Conservation (phyloP, 2,329 filamentous ascomycete genomes). For the Parasarocladium wereldwijsianum region DNA sequence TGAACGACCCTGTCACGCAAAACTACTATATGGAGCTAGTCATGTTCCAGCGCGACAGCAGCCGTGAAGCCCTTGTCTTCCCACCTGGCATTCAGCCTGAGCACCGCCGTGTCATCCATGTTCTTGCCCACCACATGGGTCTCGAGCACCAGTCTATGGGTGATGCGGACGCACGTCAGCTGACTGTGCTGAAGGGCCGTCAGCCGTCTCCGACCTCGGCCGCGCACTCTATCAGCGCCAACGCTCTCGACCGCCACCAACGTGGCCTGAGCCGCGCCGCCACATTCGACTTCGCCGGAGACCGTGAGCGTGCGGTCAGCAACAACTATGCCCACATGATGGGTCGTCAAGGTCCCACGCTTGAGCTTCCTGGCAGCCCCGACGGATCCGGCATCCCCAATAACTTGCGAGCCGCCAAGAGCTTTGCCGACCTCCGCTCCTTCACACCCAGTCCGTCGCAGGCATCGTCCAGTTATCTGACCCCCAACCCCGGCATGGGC, state of each 20-base stretch:
- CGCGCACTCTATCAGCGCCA: slow-evolving; percentile 44
- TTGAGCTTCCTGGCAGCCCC: slow-evolving; percentile 75
- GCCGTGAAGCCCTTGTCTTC: slow-evolving; percentile 72
- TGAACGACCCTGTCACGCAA: slow-evolving; percentile 81
- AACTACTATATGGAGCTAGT: slow-evolving; percentile 83
- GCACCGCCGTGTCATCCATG: slow-evolving; percentile 83
- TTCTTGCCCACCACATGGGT: slow-evolving; percentile 87
- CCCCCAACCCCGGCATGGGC: slow-evolving; percentile 30
- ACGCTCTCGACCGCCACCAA: slow-evolving; percentile 61
- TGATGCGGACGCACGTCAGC: slow-evolving; percentile 71
- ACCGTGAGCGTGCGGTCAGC: slow-evolving; percentile 48
- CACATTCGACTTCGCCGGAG: slow-evolving; percentile 90
- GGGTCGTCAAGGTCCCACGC: slow-evolving; percentile 68
- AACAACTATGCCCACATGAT: slow-evolving; percentile 59
- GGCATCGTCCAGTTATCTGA: slow-evolving; percentile 60
- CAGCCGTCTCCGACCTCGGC: slow-evolving; percentile 35
- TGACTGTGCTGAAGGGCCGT: slow-evolving; percentile 69
- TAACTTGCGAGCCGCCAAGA: slow-evolving; percentile 86
- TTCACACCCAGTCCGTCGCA: slow-evolving; percentile 93
- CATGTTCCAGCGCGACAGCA: slow-evolving; percentile 70
- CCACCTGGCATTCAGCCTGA: slow-evolving; percentile 65
- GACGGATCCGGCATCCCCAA: slow-evolving; percentile 48
- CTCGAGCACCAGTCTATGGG: slow-evolving; percentile 85
- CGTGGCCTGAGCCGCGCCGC: slow-evolving; percentile 82
- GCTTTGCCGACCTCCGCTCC: slow-evolving; percentile 86